Evolutionary conservation across 768 basidiomycete genomes (phyloP).

Genomic region (Naganishia onofrii): DNA sequence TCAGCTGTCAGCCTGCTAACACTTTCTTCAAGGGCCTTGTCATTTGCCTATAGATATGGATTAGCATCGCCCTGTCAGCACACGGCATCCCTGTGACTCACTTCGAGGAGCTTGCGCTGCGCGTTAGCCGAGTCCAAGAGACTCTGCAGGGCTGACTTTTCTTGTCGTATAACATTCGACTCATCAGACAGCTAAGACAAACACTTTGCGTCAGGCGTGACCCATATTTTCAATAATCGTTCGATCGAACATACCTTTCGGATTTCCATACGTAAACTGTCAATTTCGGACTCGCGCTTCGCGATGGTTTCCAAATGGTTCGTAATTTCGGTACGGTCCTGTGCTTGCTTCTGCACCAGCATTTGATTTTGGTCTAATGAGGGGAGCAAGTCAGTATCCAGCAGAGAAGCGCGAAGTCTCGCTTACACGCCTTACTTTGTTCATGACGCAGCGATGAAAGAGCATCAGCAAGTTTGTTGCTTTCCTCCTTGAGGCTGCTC

Average conservation of each 20-base stretch:
- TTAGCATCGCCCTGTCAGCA: not conserved
- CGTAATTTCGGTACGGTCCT: constrained; percentile 21
- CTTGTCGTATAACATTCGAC: constrained; percentile 5
- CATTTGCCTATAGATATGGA: constrained; percentile 4
- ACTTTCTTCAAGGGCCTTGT: constrained; percentile 11
- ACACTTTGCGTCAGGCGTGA: not conserved
- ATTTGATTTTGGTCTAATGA: constrained; percentile 20
- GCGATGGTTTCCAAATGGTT: constrained; percentile 25
- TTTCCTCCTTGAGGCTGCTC: constrained; percentile 15
- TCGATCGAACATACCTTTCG: not conserved
- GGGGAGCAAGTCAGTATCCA: not conserved
- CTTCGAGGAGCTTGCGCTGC: constrained; percentile 23
- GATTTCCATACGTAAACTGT: constrained; percentile 15
- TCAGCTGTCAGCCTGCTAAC: constrained; percentile 15
- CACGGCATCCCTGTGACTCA: not conserved
- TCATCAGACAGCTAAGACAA: constrained; percentile 13
- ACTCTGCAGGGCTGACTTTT: constrained; percentile 18
- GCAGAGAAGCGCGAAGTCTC: not conserved
- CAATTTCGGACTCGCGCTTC: constrained; percentile 23
- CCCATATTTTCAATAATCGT: not conserved
- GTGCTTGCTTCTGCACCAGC: constrained; percentile 19
- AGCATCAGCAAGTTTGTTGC: constrained; percentile 22
- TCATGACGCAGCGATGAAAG: constrained; percentile 27
- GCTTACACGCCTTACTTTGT: constrained; percentile 13
- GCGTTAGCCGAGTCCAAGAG: constrained; percentile 23